Evolutionary conservation across 225 moss, liverwort and hornwort genomes (phyloP).

Genomic region (Sphagnum tenellum): DNA sequence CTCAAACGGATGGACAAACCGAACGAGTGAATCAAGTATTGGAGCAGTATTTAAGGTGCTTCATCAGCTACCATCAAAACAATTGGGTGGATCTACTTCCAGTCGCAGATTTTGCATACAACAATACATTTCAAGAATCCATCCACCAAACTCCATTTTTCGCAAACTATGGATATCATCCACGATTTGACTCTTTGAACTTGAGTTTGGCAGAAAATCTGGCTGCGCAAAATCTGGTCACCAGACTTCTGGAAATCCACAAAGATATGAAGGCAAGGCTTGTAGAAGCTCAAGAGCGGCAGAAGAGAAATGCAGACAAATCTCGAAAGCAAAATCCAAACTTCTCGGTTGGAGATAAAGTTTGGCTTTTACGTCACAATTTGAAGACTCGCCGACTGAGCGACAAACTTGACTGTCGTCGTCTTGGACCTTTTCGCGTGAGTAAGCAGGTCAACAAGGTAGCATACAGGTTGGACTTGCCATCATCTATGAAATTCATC

Average conservation of each 20-base stretch:
- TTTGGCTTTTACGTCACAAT: constrained; percentile 5
- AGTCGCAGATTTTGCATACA: constrained; percentile 9
- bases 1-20: constrained; percentile 3
- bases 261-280: neutral
- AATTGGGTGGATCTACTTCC: constrained; percentile 3
- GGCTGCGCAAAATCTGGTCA: neutral
- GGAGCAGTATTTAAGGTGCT: constrained; percentile 3
- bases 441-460: constrained; percentile 6
- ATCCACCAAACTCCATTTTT: constrained; percentile 10
- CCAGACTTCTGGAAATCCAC: neutral
- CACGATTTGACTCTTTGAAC: neutral
- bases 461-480: constrained; percentile 7
- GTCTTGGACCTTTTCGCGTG: constrained; percentile 3
- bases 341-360: constrained; percentile 7
- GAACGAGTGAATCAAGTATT: constrained; percentile 8
- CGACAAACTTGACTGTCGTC: constrained; percentile 8
- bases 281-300: neutral
- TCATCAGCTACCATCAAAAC: constrained; percentile 3
- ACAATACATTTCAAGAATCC: constrained; percentile 2
- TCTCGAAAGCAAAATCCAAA: neutral
- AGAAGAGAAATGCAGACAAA: neutral
- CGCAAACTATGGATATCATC: constrained; percentile 6
- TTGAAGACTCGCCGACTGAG: constrained; percentile 9
- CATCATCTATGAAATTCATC: constrained; percentile 9
- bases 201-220: neutral